phyloP scores from a whole-genome alignment of 1,284 basidiomycete species.

The Cutaneotrichosporon sp. region DNA sequence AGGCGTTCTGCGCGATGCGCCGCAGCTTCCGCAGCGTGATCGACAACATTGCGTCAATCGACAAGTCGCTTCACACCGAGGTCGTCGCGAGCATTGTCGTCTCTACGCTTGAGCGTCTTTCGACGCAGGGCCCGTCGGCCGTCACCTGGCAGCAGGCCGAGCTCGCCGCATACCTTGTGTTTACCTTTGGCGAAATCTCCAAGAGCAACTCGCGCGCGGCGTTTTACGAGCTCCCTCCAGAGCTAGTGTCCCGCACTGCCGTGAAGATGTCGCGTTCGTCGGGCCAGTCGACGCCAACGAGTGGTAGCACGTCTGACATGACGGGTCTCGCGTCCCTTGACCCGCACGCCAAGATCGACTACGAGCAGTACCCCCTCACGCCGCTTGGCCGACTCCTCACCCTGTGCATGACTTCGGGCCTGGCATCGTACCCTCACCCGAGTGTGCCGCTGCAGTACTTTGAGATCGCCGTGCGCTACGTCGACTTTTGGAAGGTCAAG shows the following conservation, averaged over 20 bases:
- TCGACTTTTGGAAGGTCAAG: slow-evolving; percentile 92
- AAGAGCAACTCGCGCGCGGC: slow-evolving; percentile 52
- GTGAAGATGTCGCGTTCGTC: slow-evolving; percentile 27
- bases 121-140: slow-evolving; percentile 34
- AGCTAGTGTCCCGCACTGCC: slow-evolving; percentile 37
- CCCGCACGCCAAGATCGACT: slow-evolving; percentile 59
- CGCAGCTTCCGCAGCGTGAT: slow-evolving; percentile 63
- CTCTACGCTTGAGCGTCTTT: slow-evolving; percentile 36
- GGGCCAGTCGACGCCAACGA: slow-evolving; percentile 34
- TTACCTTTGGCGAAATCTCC: slow-evolving; percentile 82
- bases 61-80: slow-evolving; percentile 44
- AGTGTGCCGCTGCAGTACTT: slow-evolving; percentile 91
- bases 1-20: slow-evolving; percentile 77
- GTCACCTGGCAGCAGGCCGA: slow-evolving; percentile 93
- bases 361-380: slow-evolving; percentile 79
- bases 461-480: slow-evolving; percentile 85
- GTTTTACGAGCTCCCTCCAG: slow-evolving; percentile 47
- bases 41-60: slow-evolving; percentile 86
- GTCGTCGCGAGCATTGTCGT: slow-evolving; percentile 46
- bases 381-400: slow-evolving; percentile 84
- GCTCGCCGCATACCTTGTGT: slow-evolving; percentile 84
- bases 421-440: slow-evolving; percentile 78
- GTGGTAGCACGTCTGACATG: neutral
- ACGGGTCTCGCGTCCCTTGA: slow-evolving; percentile 1
- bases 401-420: slow-evolving; percentile 73